These are phyloP conservation scores for Beauveria bassiana DNA, from an alignment of 2,329 filamentous ascomycete genomes.

Conservation along the genomic window DNA sequence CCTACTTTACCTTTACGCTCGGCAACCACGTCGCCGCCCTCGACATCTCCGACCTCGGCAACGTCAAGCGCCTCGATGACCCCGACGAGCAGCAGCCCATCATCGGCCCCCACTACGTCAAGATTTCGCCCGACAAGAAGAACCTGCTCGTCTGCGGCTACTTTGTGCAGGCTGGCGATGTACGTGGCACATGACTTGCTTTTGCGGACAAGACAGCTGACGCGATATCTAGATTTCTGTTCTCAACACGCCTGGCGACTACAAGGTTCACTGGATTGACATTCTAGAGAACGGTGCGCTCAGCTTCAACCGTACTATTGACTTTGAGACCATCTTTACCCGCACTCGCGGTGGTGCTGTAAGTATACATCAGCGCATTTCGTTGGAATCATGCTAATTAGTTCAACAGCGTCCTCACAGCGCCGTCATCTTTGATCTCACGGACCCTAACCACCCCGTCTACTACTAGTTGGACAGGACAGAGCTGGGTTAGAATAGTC, in stretches of 20 bases:
- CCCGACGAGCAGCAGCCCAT: conserved; percentile 51
- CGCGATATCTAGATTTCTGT: conserved; percentile 36
- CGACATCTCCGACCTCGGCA: conserved; percentile 53
- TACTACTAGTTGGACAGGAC: conserved; percentile 31
- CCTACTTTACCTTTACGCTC: conserved; percentile 53
- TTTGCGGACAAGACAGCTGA: neutral
- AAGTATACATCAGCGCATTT: conserved; percentile 1
- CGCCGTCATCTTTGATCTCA: conserved; percentile 47
- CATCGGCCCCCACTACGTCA: conserved; percentile 56
- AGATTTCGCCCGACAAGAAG: conserved; percentile 57
- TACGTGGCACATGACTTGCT: conserved; percentile 13
- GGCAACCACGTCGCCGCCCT: conserved; percentile 55
- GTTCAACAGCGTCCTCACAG: conserved; percentile 41
- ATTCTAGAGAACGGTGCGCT: conserved; percentile 46
- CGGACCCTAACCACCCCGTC: conserved; percentile 42
- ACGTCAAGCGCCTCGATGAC: conserved; percentile 53
- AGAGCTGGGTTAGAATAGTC: neutral
- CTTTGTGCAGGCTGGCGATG: conserved; percentile 54
- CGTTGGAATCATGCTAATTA: neutral
- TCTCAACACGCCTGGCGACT: conserved; percentile 54
- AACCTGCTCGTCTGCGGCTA: conserved; percentile 58
- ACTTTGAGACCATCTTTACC: conserved; percentile 46
- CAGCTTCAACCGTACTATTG: conserved; percentile 51
- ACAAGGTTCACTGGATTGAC: conserved; percentile 56
- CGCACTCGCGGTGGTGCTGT: conserved; percentile 43